Percentiles rank a stretch among this genome's conserved stretches.
Evolutionary conservation across 2,329 filamentous ascomycete species (phyloP).

Genomic region (Colletotrichum chlorophyti): DNA sequence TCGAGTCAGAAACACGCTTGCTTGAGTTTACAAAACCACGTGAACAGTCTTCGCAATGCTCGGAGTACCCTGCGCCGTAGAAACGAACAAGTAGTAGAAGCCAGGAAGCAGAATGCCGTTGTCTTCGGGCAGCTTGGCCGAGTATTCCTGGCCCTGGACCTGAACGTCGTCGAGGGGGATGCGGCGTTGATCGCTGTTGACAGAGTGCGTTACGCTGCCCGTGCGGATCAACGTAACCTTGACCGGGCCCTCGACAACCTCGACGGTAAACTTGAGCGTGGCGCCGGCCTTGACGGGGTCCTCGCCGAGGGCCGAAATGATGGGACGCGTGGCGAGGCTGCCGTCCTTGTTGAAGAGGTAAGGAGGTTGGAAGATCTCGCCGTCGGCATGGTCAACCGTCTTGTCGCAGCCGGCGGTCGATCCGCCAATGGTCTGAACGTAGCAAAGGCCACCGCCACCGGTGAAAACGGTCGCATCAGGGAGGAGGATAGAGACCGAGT

Average conservation of each 20-base stretch:
- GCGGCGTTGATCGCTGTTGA: conserved; percentile 65
- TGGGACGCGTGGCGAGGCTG: conserved; percentile 45
- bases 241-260: conserved; percentile 41
- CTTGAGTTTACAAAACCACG: conserved; percentile 28
- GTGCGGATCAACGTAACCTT: conserved; percentile 53
- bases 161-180: conserved; percentile 47
- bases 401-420: conserved; percentile 43
- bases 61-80: conserved; percentile 51
- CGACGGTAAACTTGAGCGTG: conserved; percentile 33
- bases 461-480: conserved; percentile 57
- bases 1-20: too few relatives aligned
- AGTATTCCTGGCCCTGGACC: conserved; percentile 41
- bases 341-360: conserved; percentile 59
- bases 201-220: conserved; percentile 58
- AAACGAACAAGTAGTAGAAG: conserved; percentile 60
- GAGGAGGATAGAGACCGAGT: conserved; percentile 55
- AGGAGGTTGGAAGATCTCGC: conserved; percentile 60
- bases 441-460: conserved; percentile 61
- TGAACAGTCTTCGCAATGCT: conserved; percentile 51
- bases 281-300: conserved; percentile 35
- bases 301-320: conserved; percentile 42
- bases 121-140: conserved; percentile 51
- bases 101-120: conserved; percentile 58
- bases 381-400: conserved; percentile 58
- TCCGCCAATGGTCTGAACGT: conserved; percentile 28